Evolutionary conservation across 768 basidiomycete genomes (phyloP).

Genomic region (Phylloporus sp.): DNA sequence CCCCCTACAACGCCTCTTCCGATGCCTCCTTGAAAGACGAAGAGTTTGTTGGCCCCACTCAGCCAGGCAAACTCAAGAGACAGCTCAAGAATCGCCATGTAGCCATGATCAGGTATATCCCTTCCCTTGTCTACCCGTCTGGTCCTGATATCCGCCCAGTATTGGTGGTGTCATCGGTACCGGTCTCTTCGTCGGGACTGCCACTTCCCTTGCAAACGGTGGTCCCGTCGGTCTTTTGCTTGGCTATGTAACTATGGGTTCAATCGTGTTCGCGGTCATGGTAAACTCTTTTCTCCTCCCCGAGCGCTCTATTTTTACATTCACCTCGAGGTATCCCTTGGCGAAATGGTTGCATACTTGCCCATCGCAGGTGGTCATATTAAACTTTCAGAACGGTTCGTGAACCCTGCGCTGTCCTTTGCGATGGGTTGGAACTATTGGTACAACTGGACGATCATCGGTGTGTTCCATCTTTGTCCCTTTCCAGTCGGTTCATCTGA

Average conservation of each 20-base stretch:
- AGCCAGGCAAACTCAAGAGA: constrained; percentile 37
- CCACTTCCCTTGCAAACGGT: constrained; percentile 43
- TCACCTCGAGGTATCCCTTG: constrained; percentile 49
- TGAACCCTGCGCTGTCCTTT: constrained; percentile 65
- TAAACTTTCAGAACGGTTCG: constrained; percentile 75
- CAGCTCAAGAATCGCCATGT: constrained; percentile 76
- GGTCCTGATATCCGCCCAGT: constrained; percentile 30
- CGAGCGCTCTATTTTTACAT: background rate
- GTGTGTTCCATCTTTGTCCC: background rate
- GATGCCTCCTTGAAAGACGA: constrained; percentile 21
- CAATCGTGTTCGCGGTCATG: constrained; percentile 71
- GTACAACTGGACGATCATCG: constrained; percentile 33
- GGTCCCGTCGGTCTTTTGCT: constrained; percentile 74
- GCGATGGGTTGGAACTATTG: constrained; percentile 55
- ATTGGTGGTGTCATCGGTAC: constrained; percentile 56
- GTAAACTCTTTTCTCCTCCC: constrained; percentile 29
- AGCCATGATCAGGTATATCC: constrained; percentile 68
- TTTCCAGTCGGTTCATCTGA: background rate
- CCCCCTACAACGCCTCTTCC: constrained; percentile 2
- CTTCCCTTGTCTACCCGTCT: background rate
- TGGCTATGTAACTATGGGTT: constrained; percentile 61
- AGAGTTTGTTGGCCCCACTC: constrained; percentile 8
- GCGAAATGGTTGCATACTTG: constrained; percentile 60
- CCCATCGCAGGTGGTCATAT: constrained; percentile 81
- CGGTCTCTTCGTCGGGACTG: constrained; percentile 69